These are phyloP conservation scores for Metschnikowia hibisci DNA, from an alignment of 805 yeast genomes.

Conservation along the genomic window DNA sequence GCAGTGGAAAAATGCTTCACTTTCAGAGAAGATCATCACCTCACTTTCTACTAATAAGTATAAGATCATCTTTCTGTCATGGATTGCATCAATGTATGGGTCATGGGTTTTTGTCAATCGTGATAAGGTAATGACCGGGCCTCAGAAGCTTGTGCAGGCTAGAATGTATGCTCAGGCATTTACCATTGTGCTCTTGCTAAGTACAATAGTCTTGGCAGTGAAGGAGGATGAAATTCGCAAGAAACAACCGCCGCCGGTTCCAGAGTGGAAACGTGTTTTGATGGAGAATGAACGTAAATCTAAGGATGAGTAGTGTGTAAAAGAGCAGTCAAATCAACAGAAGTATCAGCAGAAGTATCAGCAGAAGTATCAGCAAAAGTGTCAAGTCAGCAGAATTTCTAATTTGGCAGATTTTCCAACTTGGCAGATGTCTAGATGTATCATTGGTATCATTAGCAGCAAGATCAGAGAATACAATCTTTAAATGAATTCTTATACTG, in stretches of 20 bases:
- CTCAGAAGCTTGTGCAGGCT: slow-evolving; percentile 28
- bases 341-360: too few relatives aligned
- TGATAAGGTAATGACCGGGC: slow-evolving; percentile 25
- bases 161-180: slow-evolving; percentile 30
- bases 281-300: slow-evolving; percentile 6
- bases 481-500: too few relatives aligned
- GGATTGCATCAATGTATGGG: slow-evolving; percentile 38
- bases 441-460: too few relatives aligned
- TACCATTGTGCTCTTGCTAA: slow-evolving; percentile 25
- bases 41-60: slow-evolving; percentile 32
- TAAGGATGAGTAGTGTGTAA: neutral
- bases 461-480: too few relatives aligned
- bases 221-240: slow-evolving; percentile 23
- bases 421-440: too few relatives aligned
- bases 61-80: slow-evolving; percentile 32
- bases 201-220: slow-evolving; percentile 26
- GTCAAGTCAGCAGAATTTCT: too few relatives aligned
- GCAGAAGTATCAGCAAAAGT: too few relatives aligned
- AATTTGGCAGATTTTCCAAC: too few relatives aligned
- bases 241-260: slow-evolving; percentile 21
- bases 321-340: neutral
- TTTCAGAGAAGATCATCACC: slow-evolving; percentile 28
- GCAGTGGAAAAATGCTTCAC: slow-evolving; percentile 32
- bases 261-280: slow-evolving; percentile 24
- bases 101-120: slow-evolving; percentile 27